Evolutionary conservation across 371 early-diverging fungal species (phyloP).

Genomic region (Amoeboaphelidium protococcarum): DNA sequence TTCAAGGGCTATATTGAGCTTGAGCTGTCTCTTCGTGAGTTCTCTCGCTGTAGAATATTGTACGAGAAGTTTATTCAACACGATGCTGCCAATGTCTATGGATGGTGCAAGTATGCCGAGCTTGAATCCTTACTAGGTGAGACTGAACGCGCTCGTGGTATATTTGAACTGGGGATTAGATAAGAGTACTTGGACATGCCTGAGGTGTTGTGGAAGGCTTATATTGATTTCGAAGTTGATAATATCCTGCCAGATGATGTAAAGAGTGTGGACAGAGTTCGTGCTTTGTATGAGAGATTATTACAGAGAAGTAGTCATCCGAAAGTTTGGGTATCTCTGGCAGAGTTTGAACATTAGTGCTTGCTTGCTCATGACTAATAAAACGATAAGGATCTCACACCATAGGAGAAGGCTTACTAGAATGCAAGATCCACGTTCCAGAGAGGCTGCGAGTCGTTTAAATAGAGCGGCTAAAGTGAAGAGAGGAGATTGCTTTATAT

Average conservation of each 20-base stretch:
- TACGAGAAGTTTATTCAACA: conserved; percentile 68
- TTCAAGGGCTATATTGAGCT: conserved; percentile 89
- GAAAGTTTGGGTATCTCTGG: conserved; percentile 28
- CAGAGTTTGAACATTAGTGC: neutral
- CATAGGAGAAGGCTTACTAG: neutral
- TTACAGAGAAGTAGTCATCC: conserved; percentile 67
- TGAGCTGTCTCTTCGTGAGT: conserved; percentile 70
- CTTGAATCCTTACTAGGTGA: conserved; percentile 66
- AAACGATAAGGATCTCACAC: neutral
- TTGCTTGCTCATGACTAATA: no score
- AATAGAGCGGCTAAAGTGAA: neutral
- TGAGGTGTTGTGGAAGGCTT: conserved; percentile 87
- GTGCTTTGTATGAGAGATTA: conserved; percentile 53
- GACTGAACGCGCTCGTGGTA: conserved; percentile 49
- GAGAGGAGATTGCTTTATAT: neutral
- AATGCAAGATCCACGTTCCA: neutral
- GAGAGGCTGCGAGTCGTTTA: neutral
- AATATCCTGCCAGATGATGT: no score
- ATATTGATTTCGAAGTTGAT: conserved; percentile 74
- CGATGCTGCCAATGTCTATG: conserved; percentile 50
- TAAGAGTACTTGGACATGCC: conserved; percentile 80
- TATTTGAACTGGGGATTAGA: conserved; percentile 64
- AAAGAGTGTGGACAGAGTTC: conserved; percentile 43
- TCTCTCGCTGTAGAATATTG: conserved; percentile 68
- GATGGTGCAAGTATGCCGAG: conserved; percentile 85